Evolutionary conservation across 148 eudicot genomes (phyloP).

Genomic region (Mesembryanthemum crystallinum): DNA sequence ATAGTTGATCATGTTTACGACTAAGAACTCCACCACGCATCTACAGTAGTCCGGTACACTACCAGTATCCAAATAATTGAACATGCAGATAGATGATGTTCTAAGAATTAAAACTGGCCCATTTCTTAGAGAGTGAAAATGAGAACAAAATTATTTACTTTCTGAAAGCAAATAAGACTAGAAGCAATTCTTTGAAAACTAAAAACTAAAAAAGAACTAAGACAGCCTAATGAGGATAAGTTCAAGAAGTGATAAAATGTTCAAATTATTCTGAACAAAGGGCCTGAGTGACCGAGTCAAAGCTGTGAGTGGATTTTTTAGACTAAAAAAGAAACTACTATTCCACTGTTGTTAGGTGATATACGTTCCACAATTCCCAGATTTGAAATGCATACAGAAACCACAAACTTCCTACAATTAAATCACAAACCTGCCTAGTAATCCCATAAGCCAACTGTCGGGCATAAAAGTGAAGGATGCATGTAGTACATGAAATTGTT

Average conservation of each 20-base stretch:
- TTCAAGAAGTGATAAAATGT: background rate
- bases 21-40: background rate
- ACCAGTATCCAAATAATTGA: background rate
- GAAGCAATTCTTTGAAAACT: background rate
- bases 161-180: background rate
- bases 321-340: too few relatives aligned
- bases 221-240: background rate
- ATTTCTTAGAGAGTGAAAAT: background rate
- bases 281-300: background rate
- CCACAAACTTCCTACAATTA: background rate
- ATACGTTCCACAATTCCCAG: background rate
- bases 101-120: background rate
- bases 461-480: background rate
- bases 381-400: background rate
- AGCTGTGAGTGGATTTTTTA: background rate
- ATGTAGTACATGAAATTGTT: background rate
- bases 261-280: background rate
- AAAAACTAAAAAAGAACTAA: background rate
- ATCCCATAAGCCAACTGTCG: background rate
- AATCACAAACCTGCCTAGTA: background rate
- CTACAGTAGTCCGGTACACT: background rate
- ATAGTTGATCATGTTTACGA: background rate
- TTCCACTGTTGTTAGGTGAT: too few relatives aligned
- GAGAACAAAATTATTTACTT: background rate
- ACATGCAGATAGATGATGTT: background rate